Conservation (phyloP, 2,329 filamentous ascomycete species). For the Aspergillus neoniger region DNA sequence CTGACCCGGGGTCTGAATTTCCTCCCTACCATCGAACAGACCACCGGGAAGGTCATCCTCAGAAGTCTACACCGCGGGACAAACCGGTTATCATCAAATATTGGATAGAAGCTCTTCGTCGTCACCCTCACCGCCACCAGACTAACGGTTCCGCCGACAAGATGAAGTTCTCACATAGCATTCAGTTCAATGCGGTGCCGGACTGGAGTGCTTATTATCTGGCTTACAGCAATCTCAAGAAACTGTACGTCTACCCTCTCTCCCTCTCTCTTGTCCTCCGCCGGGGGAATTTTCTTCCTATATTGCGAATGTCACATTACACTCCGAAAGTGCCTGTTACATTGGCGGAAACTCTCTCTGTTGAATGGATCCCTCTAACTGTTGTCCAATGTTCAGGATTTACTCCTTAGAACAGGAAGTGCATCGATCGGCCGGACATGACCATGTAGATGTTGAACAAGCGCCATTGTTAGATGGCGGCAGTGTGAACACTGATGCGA, state of each 20-base stretch:
- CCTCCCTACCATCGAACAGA: neutral
- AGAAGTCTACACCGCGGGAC: conserved; percentile 3
- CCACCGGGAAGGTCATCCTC: neutral
- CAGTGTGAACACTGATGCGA: conserved; percentile 69
- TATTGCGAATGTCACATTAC: conserved; percentile 9
- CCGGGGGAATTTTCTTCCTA: conserved; percentile 1
- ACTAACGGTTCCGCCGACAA: conserved; percentile 64
- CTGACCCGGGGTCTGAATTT: neutral
- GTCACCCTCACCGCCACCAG: conserved; percentile 21
- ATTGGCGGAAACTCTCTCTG: neutral
- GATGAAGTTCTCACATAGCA: conserved; percentile 99
- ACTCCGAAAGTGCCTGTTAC: conserved; percentile 4
- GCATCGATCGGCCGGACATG: conserved; percentile 58
- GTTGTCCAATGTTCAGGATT: conserved; percentile 63
- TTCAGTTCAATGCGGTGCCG: conserved; percentile 99
- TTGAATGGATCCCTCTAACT: conserved; percentile 5
- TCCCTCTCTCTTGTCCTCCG: conserved; percentile 1
- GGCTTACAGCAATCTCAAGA: conserved; percentile 97
- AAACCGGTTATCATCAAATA: conserved; percentile 28
- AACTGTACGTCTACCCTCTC: conserved; percentile 66
- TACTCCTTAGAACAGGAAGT: conserved; percentile 89
- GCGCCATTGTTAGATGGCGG: conserved; percentile 72
- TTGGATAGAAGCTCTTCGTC: conserved; percentile 39
- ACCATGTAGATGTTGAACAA: conserved; percentile 72
- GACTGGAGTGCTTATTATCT: conserved; percentile 99